A percentile compares a stretch with the other conserved stretches of the same genome.
Evolutionary conservation across 2,329 filamentous ascomycete species (phyloP).

Genomic region (Penicillium concentricum): DNA sequence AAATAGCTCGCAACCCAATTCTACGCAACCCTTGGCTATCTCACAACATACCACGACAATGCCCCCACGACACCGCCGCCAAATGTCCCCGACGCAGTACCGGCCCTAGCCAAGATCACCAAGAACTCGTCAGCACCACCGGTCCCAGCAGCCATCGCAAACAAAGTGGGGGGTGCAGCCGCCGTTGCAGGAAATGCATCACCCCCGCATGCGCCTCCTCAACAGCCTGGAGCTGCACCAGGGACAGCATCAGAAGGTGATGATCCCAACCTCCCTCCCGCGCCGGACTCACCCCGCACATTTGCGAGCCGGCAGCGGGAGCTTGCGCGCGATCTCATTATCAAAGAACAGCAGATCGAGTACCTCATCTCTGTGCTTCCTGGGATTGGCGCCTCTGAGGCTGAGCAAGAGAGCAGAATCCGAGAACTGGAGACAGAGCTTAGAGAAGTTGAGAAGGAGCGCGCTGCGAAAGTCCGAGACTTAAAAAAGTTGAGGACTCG

Average conservation of each 20-base stretch:
- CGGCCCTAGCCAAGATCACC: slow-evolving; percentile 41
- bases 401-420: slow-evolving; percentile 47
- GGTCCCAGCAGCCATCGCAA: slow-evolving; percentile 30
- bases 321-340: slow-evolving; percentile 49
- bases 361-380: slow-evolving; percentile 48
- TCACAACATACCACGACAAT: slow-evolving; percentile 48
- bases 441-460: slow-evolving; percentile 44
- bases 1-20: slow-evolving; percentile 50
- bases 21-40: slow-evolving; percentile 51
- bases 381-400: slow-evolving; percentile 46
- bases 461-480: slow-evolving; percentile 43
- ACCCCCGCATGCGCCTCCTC: slow-evolving; percentile 25
- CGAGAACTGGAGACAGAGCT: slow-evolving; percentile 45
- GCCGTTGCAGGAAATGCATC: slow-evolving; percentile 17
- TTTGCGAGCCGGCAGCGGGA: slow-evolving; percentile 48
- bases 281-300: slow-evolving; percentile 42
- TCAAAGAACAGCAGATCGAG: slow-evolving; percentile 54
- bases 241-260: slow-evolving; percentile 18
- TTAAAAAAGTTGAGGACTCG: slow-evolving; percentile 41
- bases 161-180: slow-evolving; percentile 15
- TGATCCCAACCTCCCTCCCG: slow-evolving; percentile 34
- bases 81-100: slow-evolving; percentile 34
- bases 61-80: slow-evolving; percentile 37
- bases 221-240: slow-evolving; percentile 15
- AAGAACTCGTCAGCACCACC: slow-evolving; percentile 40